Conservation (phyloP, 441 rosid species). For the Gossypium davidsonii region DNA sequence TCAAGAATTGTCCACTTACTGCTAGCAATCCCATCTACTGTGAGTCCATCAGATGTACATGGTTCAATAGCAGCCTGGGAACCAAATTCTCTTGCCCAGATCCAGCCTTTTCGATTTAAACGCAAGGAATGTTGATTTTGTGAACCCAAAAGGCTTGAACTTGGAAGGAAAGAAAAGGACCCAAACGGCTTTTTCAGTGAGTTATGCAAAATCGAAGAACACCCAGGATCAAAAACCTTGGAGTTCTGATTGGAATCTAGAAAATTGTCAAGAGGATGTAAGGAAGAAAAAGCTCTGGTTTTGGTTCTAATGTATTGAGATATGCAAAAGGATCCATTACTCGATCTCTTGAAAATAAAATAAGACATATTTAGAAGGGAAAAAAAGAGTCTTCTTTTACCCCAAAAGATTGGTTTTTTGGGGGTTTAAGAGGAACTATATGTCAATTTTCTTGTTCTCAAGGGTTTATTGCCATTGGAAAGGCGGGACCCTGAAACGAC, state of each 20-base stretch:
- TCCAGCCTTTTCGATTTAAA: conserved; percentile 15
- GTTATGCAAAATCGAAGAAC: conserved; percentile 28
- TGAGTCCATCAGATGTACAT: conserved; percentile 70
- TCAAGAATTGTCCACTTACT: conserved; percentile 71
- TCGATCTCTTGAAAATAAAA: conserved; percentile 31
- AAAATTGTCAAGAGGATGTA: conserved; percentile 10
- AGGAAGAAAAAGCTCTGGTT: conserved; percentile 14
- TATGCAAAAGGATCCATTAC: conserved; percentile 15
- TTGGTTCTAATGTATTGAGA: conserved; percentile 17
- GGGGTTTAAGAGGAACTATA: not conserved
- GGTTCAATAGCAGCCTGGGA: conserved; percentile 46
- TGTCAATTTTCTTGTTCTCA: too few relatives aligned
- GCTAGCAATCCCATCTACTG: conserved; percentile 65
- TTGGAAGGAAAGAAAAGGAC: conserved; percentile 8
- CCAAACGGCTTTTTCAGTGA: conserved; percentile 19
- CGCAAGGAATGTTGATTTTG: conserved; percentile 7
- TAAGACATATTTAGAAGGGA: conserved; percentile 32
- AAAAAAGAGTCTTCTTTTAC: not conserved
- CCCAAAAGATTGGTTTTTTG: not conserved
- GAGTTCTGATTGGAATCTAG: conserved; percentile 10
- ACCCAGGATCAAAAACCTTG: conserved; percentile 25
- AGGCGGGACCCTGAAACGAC: too few relatives aligned
- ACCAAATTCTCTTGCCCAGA: conserved; percentile 24
- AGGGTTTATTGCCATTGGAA: too few relatives aligned
- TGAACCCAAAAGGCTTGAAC: conserved; percentile 10